Evolutionary conservation across 495 filamentous ascomycete genomes (phyloP).

Genomic region (Podospora pseudopauciseta): DNA sequence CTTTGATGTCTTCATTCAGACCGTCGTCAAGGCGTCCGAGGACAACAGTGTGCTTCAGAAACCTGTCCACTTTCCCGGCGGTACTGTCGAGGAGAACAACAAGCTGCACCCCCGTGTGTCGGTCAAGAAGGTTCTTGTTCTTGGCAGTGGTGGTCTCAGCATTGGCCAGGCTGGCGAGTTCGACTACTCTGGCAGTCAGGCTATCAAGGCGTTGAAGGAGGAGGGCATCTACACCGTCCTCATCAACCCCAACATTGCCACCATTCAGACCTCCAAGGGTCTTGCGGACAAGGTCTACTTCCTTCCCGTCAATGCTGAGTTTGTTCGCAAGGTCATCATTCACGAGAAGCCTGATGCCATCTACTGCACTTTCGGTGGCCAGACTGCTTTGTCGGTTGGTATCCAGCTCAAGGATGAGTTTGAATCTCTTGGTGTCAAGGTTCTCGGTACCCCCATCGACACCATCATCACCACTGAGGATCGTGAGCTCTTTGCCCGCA

Average conservation of each 20-base stretch:
- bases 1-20: constrained; percentile 92
- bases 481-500: constrained; percentile 91
- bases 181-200: constrained; percentile 93
- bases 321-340: constrained; percentile 93
- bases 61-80: constrained; percentile 82
- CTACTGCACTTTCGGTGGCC: constrained; percentile 92
- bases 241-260: constrained; percentile 98
- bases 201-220: constrained; percentile 95
- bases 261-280: constrained; percentile 97
- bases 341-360: constrained; percentile 92
- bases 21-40: constrained; percentile 62
- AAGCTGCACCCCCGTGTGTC: constrained; percentile 68
- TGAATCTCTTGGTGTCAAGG: constrained; percentile 80
- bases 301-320: constrained; percentile 93
- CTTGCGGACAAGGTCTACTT: constrained; percentile 98
- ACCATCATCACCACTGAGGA: constrained; percentile 99
- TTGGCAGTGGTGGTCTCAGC: constrained; percentile 89
- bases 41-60: constrained; percentile 59
- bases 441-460: constrained; percentile 93
- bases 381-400: constrained; percentile 91
- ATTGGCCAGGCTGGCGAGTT: constrained; percentile 98
- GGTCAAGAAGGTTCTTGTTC: constrained; percentile 90
- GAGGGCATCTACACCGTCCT: constrained; percentile 90
- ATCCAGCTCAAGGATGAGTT: constrained; percentile 97
- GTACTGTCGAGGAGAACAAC: constrained; percentile 70